Conservation (phyloP, 352 stramenopile genomes). For the Phytophthora chlamydospora region DNA sequence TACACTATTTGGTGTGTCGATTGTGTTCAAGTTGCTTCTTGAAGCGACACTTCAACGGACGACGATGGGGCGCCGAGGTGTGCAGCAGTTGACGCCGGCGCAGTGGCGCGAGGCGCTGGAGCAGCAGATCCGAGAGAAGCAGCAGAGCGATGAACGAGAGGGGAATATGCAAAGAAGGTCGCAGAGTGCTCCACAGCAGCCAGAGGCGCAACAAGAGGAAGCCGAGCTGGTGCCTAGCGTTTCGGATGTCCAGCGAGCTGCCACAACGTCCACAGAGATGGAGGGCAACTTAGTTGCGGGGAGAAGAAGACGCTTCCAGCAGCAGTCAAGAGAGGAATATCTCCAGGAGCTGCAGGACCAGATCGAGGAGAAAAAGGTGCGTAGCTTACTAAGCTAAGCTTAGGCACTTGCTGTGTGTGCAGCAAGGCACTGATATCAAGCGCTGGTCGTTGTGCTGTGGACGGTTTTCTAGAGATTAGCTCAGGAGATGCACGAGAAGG, state of each 20-base stretch:
- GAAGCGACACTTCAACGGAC: neutral
- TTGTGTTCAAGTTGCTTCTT: neutral
- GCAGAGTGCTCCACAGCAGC: conserved; percentile 33
- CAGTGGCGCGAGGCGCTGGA: conserved; percentile 56
- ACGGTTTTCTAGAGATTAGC: conserved; percentile 5
- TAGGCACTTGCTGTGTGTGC: neutral
- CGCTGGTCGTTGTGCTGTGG: neutral
- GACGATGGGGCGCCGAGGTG: conserved; percentile 32
- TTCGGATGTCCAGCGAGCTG: conserved; percentile 13
- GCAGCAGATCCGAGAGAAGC: conserved; percentile 56
- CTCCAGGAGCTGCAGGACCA: conserved; percentile 49
- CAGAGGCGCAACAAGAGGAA: conserved; percentile 1
- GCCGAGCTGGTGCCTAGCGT: conserved; percentile 2
- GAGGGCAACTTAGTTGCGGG: conserved; percentile 2
- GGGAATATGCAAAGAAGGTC: conserved; percentile 9
- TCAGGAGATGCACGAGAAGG: conserved; percentile 13
- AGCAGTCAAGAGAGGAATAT: conserved; percentile 44
- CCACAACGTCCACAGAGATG: neutral
- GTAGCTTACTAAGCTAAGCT: too few species aligned
- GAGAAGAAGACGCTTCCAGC: conserved; percentile 5
- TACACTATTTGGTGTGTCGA: neutral
- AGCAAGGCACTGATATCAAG: neutral
- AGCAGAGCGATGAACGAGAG: conserved; percentile 12
- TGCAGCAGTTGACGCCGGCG: conserved; percentile 45
- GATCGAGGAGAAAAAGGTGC: conserved; percentile 59